Conservation (phyloP, 1,139 yeast genomes). For the Sporopachydermia cereana region DNA sequence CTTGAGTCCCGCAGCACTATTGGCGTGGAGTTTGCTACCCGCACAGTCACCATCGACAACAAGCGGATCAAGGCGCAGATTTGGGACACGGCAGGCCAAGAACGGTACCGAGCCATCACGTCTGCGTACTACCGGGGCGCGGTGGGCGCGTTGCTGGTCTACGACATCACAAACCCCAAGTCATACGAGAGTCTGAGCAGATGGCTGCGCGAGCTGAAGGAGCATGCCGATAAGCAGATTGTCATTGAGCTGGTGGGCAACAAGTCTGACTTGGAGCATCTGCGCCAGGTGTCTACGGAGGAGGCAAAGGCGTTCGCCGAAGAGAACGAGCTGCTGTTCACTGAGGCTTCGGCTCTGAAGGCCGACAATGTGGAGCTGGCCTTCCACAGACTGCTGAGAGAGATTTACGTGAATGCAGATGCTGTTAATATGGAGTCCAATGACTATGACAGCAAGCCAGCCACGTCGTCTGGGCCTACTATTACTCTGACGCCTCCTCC, state of each 20-base stretch:
- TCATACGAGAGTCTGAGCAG: conserved; percentile 88
- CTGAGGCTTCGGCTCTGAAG: conserved; percentile 95
- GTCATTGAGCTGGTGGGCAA: conserved; percentile 95
- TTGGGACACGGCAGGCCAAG: conserved; percentile 99
- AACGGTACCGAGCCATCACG: conserved; percentile 94
- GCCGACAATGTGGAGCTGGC: conserved; percentile 93
- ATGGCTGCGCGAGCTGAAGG: conserved; percentile 92
- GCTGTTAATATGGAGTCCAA: conserved; percentile 76
- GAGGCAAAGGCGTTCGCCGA: conserved; percentile 91
- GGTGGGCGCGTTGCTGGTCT: conserved; percentile 91
- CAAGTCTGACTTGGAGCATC: conserved; percentile 89
- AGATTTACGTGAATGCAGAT: conserved; percentile 86
- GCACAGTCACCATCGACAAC: conserved; percentile 90
- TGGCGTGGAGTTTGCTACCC: conserved; percentile 96
- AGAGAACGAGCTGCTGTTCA: conserved; percentile 83
- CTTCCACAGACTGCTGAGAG: conserved; percentile 82
- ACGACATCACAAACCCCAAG: conserved; percentile 89
- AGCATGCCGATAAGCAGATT: conserved; percentile 94
- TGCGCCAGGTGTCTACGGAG: conserved; percentile 95
- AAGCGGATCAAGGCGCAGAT: conserved; percentile 95
- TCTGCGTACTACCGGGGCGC: conserved; percentile 98
- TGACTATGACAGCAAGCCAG: conserved; percentile 36
- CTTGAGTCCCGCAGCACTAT: conserved; percentile 90
- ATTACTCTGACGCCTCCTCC: conserved; percentile 92
- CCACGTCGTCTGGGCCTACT: conserved; percentile 73